Evolutionary conservation across 176 grass and related monocot genomes (phyloP), one percentile per base, ranked within the genome.

Genomic region (Hordeum vulgare): DNA sequence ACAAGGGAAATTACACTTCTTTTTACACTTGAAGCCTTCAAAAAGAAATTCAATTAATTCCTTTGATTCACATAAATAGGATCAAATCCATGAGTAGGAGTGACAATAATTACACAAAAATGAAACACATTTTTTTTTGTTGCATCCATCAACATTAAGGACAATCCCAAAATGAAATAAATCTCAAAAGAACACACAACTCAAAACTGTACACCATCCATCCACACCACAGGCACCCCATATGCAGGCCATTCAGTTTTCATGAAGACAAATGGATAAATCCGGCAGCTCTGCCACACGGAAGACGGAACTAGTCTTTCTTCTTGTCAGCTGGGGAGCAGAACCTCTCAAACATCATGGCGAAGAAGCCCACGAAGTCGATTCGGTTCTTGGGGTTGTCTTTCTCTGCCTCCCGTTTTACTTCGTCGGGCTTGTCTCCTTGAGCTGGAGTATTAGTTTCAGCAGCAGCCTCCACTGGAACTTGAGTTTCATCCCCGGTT

Each of bases 191-290:
- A 74, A 34, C 26, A 78, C 68, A 78, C 35, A 81, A 39, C 41
- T 18, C 77, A 81, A 91, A 62, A 78, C 81, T 91, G 81, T 88
- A 91, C 89, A 90, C 17, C 79, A 86, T 77, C 74, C 74, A 78
- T 51, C 47, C 47, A 51, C 47, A 51, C 47, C 47, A 51, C 47
- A 51, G 47, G 15, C n/a, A 74, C n/a, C 49, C 26, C 25, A 56
- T 54, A 29, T 64, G 62, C 31, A 71, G 63, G 71, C 44, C 26
- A 57, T 85, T 61, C 28, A 65, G 31, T 44, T 21, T 58, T 51
- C 15, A 89, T n/a, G 33, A 77, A 82, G 64, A 57, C 49, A 74
- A 66, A 44, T 71, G 24, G n/a, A 71, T 14, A 44, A 44, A 71
- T 27, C 37, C 47, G n/a, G 78, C 49, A 75, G 17, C 35, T 61